Evolutionary conservation across 805 yeast species (phyloP), one percentile per base, ranked within the genome.

Genomic region (Candida verbasci): DNA sequence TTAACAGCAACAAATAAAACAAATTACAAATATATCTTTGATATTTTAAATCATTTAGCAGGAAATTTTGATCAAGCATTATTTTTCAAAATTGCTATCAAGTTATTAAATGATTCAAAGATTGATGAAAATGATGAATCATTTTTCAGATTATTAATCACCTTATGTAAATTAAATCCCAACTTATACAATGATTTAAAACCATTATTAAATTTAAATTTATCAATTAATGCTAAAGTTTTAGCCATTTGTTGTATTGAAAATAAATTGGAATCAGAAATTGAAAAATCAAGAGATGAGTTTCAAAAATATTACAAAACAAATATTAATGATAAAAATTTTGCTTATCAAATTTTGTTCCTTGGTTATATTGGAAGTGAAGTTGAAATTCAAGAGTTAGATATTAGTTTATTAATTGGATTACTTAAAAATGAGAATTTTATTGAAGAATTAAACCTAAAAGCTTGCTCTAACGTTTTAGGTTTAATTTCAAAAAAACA

Each of bases 391-490:
- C 45, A 50, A 30, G 38, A 55, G 53, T 23, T 45, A 70, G 24
- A 48, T 55, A 4, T 43, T 60, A 4, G 45, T 63, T 15, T 52
- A 62, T 3, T 41, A 22, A 20, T 33, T 28, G 23, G 22, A 9
- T 39, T 39, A 20, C 20, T 38, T 11, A 34, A 39, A n/a, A 39
- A 37, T 32, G 25, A 17, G 9, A 24, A 15, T 2, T 37, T 42
- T 18, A 37, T 44, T 3, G 52, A 62, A 9, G 71, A 69, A 24
- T 57, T 56, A 7, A 39, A 52, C 4, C 49, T 71, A 4, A 65
- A 65, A 36, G 43, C 62, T 6, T 73, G 74, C 16, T 68, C 82
- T 1, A 72, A 82, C 1, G 67, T 70, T 33, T 65, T 81, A 20
- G 82, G 85, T 1, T 65, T 70, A 9, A 51, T 76, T 17, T 60